Conservation (phyloP, 2,329 filamentous ascomycete genomes). For the Chaetomium sp. region DNA sequence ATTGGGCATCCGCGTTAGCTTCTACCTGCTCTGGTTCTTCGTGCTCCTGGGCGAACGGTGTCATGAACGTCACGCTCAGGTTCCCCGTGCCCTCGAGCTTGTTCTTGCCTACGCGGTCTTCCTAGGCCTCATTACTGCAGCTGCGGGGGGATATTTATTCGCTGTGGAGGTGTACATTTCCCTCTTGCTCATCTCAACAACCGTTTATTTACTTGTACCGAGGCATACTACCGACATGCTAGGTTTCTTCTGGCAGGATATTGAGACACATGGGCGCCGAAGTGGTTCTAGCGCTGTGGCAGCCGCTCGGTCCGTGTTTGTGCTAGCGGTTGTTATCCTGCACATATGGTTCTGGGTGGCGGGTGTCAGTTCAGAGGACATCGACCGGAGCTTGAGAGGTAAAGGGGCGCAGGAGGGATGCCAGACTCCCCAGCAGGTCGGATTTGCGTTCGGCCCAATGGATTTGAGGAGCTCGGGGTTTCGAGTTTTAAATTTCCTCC, state of each 20-base stretch:
- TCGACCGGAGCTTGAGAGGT: neutral
- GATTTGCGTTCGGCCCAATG: slow-evolving; percentile 17
- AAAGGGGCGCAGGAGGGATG: slow-evolving; percentile 3
- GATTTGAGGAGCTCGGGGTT: slow-evolving; percentile 14
- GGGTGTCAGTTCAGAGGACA: slow-evolving; percentile 12
- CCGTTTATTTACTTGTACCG: slow-evolving; percentile 14
- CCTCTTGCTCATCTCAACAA: slow-evolving; percentile 15
- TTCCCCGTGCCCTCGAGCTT: slow-evolving; percentile 11
- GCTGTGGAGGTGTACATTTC: slow-evolving; percentile 18
- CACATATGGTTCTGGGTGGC: slow-evolving; percentile 23
- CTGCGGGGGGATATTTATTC: slow-evolving; percentile 5
- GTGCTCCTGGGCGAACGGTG: slow-evolving; percentile 8
- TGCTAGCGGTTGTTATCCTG: slow-evolving; percentile 10
- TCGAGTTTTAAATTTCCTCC: slow-evolving; percentile 15
- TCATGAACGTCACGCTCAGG: slow-evolving; percentile 8
- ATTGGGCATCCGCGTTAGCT: slow-evolving; percentile 20
- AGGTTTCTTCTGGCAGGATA: slow-evolving; percentile 8
- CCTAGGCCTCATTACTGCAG: slow-evolving; percentile 11
- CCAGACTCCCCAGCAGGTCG: slow-evolving; percentile 9
- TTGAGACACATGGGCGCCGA: slow-evolving; percentile 5
- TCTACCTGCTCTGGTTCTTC: slow-evolving; percentile 21
- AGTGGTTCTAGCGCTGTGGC: slow-evolving; percentile 1
- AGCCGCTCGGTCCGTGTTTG: slow-evolving; percentile 5
- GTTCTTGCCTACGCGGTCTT: slow-evolving; percentile 18
- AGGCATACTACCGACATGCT: slow-evolving; percentile 11